These are phyloP conservation scores for Paracamarosporium sp. DNA, from an alignment of 2,329 filamentous ascomycete species.

Conservation along the genomic window DNA sequence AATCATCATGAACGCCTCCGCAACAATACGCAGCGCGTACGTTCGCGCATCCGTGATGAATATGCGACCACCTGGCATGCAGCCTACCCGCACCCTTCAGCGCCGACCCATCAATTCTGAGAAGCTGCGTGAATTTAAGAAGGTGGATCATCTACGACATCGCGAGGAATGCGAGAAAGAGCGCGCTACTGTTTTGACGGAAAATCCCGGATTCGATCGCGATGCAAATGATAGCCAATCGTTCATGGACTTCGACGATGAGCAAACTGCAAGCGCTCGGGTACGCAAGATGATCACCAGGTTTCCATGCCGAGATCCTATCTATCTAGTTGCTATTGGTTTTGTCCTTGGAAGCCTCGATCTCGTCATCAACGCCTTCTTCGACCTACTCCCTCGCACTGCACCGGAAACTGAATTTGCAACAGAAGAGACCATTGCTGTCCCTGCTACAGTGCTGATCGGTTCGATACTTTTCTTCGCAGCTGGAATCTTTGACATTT, in stretches of 20 bases:
- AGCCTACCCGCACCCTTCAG: conserved; percentile 14
- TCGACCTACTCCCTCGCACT: conserved; percentile 29
- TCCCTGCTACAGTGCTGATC: conserved; percentile 30
- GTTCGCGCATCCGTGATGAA: conserved; percentile 30
- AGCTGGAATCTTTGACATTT: conserved; percentile 34
- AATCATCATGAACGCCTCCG: conserved; percentile 37
- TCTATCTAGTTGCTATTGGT: conserved; percentile 34
- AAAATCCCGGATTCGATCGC: not conserved
- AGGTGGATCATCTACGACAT: conserved; percentile 28
- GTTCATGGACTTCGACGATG: conserved; percentile 19
- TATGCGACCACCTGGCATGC: conserved; percentile 13
- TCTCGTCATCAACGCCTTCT: conserved; percentile 34
- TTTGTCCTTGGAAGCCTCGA: conserved; percentile 32
- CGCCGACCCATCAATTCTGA: conserved; percentile 23
- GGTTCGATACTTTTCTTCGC: conserved; percentile 35
- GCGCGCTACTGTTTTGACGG: conserved; percentile 5
- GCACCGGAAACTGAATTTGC: conserved; percentile 17
- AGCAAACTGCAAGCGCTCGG: conserved; percentile 6
- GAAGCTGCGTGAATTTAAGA: conserved; percentile 26
- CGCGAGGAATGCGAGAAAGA: conserved; percentile 28
- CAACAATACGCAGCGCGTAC: conserved; percentile 34
- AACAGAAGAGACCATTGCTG: conserved; percentile 24
- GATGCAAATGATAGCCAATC: conserved; percentile 12
- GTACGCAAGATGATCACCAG: conserved; percentile 28
- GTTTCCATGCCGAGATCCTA: conserved; percentile 36